These are phyloP conservation scores for Phaffia rhodozyma DNA, from an alignment of 1,284 basidiomycete genomes.

Conservation along the genomic window DNA sequence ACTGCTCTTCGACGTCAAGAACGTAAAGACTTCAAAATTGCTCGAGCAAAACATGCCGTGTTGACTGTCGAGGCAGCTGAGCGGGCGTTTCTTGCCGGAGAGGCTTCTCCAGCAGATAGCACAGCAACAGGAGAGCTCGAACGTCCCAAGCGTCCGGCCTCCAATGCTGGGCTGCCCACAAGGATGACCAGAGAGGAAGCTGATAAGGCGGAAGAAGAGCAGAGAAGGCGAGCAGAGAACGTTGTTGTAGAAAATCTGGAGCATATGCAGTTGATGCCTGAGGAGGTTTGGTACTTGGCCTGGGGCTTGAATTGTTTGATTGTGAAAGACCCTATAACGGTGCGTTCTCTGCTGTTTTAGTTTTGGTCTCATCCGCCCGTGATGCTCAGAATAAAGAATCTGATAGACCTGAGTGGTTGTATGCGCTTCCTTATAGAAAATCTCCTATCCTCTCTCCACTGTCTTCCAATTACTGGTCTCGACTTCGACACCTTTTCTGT, in stretches of 20 bases:
- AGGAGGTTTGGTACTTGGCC: slow-evolving; percentile 83
- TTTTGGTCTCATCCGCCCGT: slow-evolving; percentile 12
- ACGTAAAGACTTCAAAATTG: slow-evolving; percentile 79
- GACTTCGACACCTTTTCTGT: slow-evolving; percentile 3
- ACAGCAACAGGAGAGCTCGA: background rate
- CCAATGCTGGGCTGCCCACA: background rate
- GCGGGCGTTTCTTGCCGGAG: slow-evolving; percentile 25
- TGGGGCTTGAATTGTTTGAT: slow-evolving; percentile 75
- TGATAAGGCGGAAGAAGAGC: slow-evolving; percentile 33
- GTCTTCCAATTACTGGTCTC: slow-evolving; percentile 18
- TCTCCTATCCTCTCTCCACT: background rate
- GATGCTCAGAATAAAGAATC: slow-evolving; percentile 25
- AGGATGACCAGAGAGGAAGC: slow-evolving; percentile 20
- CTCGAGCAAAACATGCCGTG: slow-evolving; percentile 45
- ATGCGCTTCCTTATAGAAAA: background rate
- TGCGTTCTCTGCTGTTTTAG: slow-evolving; percentile 33
- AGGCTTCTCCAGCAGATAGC: background rate
- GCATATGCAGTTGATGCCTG: slow-evolving; percentile 80
- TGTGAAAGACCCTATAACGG: slow-evolving; percentile 53
- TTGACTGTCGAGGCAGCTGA: slow-evolving; percentile 36
- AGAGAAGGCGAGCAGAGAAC: slow-evolving; percentile 39
- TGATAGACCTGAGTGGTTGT: slow-evolving; percentile 39
- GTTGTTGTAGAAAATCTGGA: slow-evolving; percentile 57
- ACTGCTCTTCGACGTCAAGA: slow-evolving; percentile 71
- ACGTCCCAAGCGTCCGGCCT: slow-evolving; percentile 7